Percentiles rank a stretch among this genome's conserved stretches.
Conservation (phyloP, 2,329 filamentous ascomycete genomes). For the Penicillium sp. region DNA sequence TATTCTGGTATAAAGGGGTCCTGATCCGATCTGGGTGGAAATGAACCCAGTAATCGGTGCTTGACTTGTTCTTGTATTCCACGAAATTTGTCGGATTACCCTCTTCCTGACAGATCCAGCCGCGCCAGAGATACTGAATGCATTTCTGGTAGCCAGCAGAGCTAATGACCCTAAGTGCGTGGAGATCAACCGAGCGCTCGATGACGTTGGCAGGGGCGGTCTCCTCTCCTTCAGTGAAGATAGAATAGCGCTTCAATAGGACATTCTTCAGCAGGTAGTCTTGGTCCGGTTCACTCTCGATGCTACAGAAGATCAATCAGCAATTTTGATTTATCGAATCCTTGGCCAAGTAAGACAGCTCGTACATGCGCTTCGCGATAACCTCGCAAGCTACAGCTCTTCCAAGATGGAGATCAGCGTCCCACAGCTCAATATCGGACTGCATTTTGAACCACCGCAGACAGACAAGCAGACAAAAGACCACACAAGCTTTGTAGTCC, state of each 20-base stretch:
- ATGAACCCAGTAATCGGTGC: constrained; percentile 76
- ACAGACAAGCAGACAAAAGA: constrained; percentile 78
- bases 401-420: constrained; percentile 79
- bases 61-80: constrained; percentile 80
- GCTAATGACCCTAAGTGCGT: constrained; percentile 85
- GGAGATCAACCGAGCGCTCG: constrained; percentile 90
- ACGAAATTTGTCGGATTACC: constrained; percentile 87
- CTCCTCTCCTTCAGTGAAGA: constrained; percentile 70
- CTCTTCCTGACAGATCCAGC: constrained; percentile 96
- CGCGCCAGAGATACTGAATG: constrained; percentile 87
- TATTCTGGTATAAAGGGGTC: constrained; percentile 89
- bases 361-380: constrained; percentile 74
- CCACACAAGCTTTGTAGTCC: constrained; percentile 76
- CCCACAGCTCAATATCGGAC: constrained; percentile 82
- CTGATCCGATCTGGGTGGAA: constrained; percentile 95
- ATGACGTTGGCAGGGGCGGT: constrained; percentile 83
- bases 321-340: neutral
- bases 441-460: constrained; percentile 79
- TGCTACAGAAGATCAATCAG: constrained; percentile 54
- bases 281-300: constrained; percentile 81
- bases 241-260: constrained; percentile 85
- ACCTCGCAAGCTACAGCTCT: constrained; percentile 85
- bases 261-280: constrained; percentile 78
- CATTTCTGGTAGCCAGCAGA: constrained; percentile 96
- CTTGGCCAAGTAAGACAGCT: neutral